phyloP scores from a whole-genome alignment of 441 rosid species.

The Dalechampia spathulata region DNA sequence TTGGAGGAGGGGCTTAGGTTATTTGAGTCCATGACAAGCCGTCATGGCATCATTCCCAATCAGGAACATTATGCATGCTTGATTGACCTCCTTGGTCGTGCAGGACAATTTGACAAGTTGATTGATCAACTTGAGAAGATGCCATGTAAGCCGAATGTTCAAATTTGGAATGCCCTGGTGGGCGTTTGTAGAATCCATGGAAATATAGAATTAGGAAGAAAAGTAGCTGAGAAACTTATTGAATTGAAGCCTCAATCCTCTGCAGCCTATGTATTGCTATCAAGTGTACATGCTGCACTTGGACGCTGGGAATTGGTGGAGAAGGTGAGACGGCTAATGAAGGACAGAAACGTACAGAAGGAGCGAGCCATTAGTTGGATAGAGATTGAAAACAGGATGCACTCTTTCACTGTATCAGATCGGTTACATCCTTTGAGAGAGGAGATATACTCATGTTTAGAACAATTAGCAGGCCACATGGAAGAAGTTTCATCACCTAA shows the following conservation, averaged over 20 bases:
- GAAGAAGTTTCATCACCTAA: conserved; percentile 33
- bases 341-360: conserved; percentile 46
- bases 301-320: conserved; percentile 58
- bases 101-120: conserved; percentile 55
- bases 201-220: conserved; percentile 46
- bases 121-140: conserved; percentile 39
- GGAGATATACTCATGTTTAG: conserved; percentile 33
- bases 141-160: conserved; percentile 44
- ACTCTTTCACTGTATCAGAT: conserved; percentile 42
- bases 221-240: conserved; percentile 55
- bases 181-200: conserved; percentile 66
- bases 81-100: conserved; percentile 63
- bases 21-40: conserved; percentile 31
- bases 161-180: conserved; percentile 62
- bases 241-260: conserved; percentile 53
- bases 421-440: conserved; percentile 38
- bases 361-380: conserved; percentile 68
- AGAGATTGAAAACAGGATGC: conserved; percentile 45
- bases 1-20: conserved; percentile 39
- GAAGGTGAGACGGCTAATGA: conserved; percentile 53
- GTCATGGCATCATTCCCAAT: conserved; percentile 35
- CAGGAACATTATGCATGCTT: conserved; percentile 70
- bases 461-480: conserved; percentile 34
- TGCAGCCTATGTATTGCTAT: conserved; percentile 58
- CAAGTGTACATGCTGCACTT: conserved; percentile 53